Conservation (phyloP, 306 rosid genomes). For the Malus orientalis region DNA sequence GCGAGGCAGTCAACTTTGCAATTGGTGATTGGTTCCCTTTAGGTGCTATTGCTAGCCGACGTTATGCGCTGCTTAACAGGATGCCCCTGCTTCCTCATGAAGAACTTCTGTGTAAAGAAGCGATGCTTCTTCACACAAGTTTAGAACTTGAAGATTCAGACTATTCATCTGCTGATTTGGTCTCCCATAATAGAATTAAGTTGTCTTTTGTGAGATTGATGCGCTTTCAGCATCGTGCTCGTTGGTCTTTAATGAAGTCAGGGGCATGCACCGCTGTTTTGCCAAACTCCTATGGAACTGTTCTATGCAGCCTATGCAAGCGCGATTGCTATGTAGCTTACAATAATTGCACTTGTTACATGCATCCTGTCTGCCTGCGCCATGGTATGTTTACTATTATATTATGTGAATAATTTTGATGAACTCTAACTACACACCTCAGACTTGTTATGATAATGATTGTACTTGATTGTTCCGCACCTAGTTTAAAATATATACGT, state of each 20-base stretch:
- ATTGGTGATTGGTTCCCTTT: constrained; percentile 91
- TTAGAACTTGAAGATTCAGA: constrained; percentile 69
- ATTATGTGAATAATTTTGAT: neutral
- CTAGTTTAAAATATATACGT: neutral
- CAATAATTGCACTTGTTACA: constrained; percentile 64
- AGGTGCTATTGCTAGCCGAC: constrained; percentile 84
- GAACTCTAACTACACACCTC: neutral
- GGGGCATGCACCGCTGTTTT: constrained; percentile 43
- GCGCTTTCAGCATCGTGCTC: constrained; percentile 83
- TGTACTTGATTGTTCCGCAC: neutral
- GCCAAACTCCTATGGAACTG: constrained; percentile 50
- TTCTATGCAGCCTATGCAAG: constrained; percentile 87
- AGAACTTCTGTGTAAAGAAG: constrained; percentile 94
- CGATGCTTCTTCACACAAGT: constrained; percentile 56
- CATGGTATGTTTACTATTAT: constrained; percentile 56
- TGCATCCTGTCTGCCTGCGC: constrained; percentile 80
- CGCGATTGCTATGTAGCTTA: constrained; percentile 80
- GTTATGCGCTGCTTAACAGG: constrained; percentile 80
- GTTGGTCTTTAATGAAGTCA: constrained; percentile 73
- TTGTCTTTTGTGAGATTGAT: constrained; percentile 63
- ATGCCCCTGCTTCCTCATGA: constrained; percentile 88
- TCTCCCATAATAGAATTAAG: constrained; percentile 48
- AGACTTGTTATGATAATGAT: neutral
- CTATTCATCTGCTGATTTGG: constrained; percentile 37
- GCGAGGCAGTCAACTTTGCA: constrained; percentile 98